Evolutionary conservation across 306 rosid species (phyloP).

Genomic region (Gillenia trifoliata): DNA sequence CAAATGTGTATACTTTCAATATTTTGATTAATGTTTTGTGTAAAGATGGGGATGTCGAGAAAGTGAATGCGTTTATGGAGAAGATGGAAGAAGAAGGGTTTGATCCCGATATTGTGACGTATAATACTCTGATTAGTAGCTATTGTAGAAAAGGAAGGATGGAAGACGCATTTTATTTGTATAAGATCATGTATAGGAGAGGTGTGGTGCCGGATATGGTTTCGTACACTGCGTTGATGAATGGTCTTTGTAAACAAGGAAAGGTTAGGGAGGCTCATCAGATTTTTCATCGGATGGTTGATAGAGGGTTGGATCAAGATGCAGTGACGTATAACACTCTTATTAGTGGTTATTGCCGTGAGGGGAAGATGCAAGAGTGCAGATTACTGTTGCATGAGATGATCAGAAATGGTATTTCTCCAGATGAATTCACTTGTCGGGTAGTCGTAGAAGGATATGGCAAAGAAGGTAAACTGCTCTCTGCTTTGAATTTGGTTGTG

Average conservation of each 20-base stretch:
- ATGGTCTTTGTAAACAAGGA: slow-evolving; percentile 73
- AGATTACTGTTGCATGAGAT: slow-evolving; percentile 59
- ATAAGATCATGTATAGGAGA: slow-evolving; percentile 77
- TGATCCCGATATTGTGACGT: slow-evolving; percentile 75
- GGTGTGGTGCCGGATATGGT: slow-evolving; percentile 71
- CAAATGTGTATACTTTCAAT: slow-evolving; percentile 71
- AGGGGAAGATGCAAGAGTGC: slow-evolving; percentile 51
- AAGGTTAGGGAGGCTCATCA: slow-evolving; percentile 79
- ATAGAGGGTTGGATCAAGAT: slow-evolving; percentile 67
- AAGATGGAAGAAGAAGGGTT: slow-evolving; percentile 94
- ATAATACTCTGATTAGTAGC: slow-evolving; percentile 67
- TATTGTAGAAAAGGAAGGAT: slow-evolving; percentile 73
- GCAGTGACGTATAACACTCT: slow-evolving; percentile 63
- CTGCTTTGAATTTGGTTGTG: slow-evolving; percentile 68
- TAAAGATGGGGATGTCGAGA: slow-evolving; percentile 51
- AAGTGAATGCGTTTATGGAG: slow-evolving; percentile 70
- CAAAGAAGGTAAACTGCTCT: slow-evolving; percentile 54
- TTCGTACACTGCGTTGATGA: slow-evolving; percentile 69
- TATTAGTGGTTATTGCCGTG: slow-evolving; percentile 59
- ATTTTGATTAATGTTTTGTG: slow-evolving; percentile 75
- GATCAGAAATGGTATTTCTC: slow-evolving; percentile 55
- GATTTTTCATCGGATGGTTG: slow-evolving; percentile 77
- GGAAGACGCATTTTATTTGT: slow-evolving; percentile 69
- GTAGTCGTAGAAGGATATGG: slow-evolving; percentile 59
- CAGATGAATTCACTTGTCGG: slow-evolving; percentile 59